phyloP scores from a whole-genome alignment of 2,329 filamentous ascomycete species.

The Claviceps purpurea region DNA sequence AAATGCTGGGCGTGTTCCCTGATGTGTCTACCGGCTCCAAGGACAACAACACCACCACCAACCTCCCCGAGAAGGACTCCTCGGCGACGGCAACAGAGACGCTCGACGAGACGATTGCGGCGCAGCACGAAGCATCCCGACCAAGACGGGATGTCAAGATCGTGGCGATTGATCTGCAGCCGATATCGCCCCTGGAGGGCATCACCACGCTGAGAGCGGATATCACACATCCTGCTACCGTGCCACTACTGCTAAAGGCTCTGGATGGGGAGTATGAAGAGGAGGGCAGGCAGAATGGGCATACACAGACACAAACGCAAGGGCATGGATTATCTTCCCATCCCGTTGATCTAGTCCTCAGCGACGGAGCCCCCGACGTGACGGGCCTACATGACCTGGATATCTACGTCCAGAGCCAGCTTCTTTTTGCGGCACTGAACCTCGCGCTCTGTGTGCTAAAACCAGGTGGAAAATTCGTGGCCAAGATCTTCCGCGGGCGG shows the following conservation, averaged over 20 bases:
- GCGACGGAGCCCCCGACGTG: slow-evolving; percentile 90
- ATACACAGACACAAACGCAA: slow-evolving; percentile 21
- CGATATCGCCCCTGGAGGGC: slow-evolving; percentile 84
- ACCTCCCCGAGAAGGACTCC: neutral
- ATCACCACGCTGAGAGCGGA: slow-evolving; percentile 88
- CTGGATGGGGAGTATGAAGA: slow-evolving; percentile 58
- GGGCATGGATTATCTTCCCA: slow-evolving; percentile 36
- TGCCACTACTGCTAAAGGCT: slow-evolving; percentile 74
- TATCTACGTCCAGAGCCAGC: slow-evolving; percentile 93
- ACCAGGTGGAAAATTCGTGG: slow-evolving; percentile 90
- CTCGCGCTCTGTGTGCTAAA: slow-evolving; percentile 84
- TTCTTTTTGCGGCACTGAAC: slow-evolving; percentile 88
- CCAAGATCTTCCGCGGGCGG: slow-evolving; percentile 90
- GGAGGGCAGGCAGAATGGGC: slow-evolving; percentile 12
- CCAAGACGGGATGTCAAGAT: slow-evolving; percentile 71
- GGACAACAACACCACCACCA: too few species aligned
- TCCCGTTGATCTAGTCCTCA: slow-evolving; percentile 85
- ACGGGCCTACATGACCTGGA: slow-evolving; percentile 94
- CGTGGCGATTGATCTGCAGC: slow-evolving; percentile 88
- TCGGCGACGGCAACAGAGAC: neutral
- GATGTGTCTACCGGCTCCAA: slow-evolving; percentile 7
- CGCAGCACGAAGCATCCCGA: slow-evolving; percentile 10
- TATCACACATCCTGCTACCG: slow-evolving; percentile 92
- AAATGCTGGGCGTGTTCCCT: slow-evolving; percentile 42
- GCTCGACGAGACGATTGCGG: neutral